Evolutionary conservation across 768 basidiomycete genomes (phyloP).

Genomic region (Suillus alpinus): DNA sequence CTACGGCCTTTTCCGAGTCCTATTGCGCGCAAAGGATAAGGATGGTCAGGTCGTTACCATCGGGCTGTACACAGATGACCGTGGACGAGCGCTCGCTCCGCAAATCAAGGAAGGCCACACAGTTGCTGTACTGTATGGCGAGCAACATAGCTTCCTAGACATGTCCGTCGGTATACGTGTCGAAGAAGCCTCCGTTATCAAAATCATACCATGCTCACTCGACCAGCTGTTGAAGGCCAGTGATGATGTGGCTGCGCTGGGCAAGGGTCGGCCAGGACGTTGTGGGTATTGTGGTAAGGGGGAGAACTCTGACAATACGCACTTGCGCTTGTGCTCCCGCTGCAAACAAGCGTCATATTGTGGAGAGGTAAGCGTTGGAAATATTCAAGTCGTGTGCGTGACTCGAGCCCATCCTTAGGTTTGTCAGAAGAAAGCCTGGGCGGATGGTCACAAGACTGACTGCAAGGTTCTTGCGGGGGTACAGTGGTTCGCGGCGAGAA

Average conservation of each 20-base stretch:
- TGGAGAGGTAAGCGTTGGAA: not conserved
- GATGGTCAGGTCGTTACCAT: conserved; percentile 19
- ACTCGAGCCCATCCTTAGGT: not conserved
- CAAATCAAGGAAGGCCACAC: conserved; percentile 5
- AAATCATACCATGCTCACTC: not conserved
- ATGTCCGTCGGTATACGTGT: conserved; percentile 5
- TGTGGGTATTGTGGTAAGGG: not conserved
- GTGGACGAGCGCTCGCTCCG: not conserved
- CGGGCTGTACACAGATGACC: conserved; percentile 22
- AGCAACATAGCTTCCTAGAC: conserved; percentile 8
- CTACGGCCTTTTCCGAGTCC: conserved; percentile 19
- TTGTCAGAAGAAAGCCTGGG: conserved; percentile 1
- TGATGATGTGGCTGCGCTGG: not conserved
- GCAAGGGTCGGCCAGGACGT: too few relatives aligned
- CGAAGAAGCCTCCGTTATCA: conserved; percentile 3
- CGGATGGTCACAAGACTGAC: not conserved
- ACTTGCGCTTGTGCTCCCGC: not conserved
- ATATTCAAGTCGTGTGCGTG: not conserved
- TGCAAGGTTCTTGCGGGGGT: not conserved
- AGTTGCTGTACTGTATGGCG: conserved; percentile 10
- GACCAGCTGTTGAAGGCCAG: not conserved
- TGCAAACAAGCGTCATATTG: not conserved
- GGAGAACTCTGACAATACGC: not conserved
- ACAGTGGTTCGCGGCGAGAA: not conserved
- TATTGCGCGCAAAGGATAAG: conserved; percentile 26